Conservation (phyloP, 2,329 filamentous ascomycete genomes). For the Clarireedia homoeocarpa region DNA sequence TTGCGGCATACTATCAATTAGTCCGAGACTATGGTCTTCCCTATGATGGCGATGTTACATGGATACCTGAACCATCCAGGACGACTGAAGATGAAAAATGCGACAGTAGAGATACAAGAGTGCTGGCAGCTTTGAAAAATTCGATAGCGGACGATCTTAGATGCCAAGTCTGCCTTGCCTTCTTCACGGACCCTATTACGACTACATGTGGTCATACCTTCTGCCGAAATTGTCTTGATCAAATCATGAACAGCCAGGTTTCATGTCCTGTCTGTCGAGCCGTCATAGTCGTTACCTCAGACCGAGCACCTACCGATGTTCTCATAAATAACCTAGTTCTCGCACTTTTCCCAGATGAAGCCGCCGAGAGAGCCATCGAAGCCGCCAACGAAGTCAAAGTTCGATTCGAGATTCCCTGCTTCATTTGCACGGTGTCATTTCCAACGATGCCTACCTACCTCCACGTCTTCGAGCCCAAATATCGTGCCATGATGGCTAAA, state of each 20-base stretch:
- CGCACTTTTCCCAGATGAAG: conserved; percentile 60
- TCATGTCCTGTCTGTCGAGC: conserved; percentile 77
- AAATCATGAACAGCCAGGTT: conserved; percentile 68
- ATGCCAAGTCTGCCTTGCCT: conserved; percentile 79
- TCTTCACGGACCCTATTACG: conserved; percentile 76
- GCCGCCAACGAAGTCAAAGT: conserved; percentile 48
- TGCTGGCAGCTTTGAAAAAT: conserved; percentile 53
- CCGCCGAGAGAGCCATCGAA: conserved; percentile 46
- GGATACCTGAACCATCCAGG: too few species aligned
- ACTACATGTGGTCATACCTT: conserved; percentile 86
- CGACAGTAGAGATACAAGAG: conserved; percentile 34
- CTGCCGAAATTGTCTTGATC: conserved; percentile 70
- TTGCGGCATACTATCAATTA: too few species aligned
- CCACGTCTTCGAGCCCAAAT: conserved; percentile 88
- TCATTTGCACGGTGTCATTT: conserved; percentile 75
- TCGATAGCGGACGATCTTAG: conserved; percentile 64
- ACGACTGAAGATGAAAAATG: too few species aligned
- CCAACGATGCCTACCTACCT: conserved; percentile 79
- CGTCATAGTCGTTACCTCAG: conserved; percentile 40
- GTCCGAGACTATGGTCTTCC: too few species aligned
- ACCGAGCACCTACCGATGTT: conserved; percentile 48
- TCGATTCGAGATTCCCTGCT: conserved; percentile 60
- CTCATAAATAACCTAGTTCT: conserved; percentile 56
- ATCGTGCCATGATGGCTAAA: conserved; percentile 80
- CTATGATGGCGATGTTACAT: too few species aligned